phyloP scores from a whole-genome alignment of 441 rosid genomes.

The Populus hybrid region DNA sequence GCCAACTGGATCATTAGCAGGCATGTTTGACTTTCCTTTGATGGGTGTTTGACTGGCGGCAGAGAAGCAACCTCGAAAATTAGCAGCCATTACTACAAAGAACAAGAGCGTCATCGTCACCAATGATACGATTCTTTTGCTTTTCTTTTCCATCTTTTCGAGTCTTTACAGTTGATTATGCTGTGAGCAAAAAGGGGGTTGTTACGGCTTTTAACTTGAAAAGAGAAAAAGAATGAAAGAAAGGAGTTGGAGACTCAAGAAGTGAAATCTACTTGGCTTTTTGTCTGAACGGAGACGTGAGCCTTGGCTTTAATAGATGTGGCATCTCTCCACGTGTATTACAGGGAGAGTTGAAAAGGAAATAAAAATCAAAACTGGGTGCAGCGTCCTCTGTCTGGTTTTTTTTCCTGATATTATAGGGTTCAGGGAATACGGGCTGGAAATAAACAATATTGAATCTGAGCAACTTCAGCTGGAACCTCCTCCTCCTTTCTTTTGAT shows the following conservation, averaged over 20 bases:
- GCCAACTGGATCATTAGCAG: conserved; percentile 21
- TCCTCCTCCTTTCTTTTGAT: neutral
- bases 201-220: neutral
- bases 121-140: neutral
- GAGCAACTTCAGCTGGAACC: neutral
- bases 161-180: neutral
- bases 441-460: neutral
- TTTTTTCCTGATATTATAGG: neutral
- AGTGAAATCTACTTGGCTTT: neutral
- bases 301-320: neutral
- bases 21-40: neutral
- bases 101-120: neutral
- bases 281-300: neutral
- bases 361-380: neutral
- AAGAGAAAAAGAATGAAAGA: neutral
- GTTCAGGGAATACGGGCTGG: neutral
- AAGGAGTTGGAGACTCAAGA: neutral
- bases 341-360: no score
- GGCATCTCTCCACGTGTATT: neutral
- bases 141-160: conserved; percentile 12
- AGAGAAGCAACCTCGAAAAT: conserved; percentile 25
- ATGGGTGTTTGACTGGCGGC: conserved; percentile 25
- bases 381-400: neutral
- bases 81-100: conserved; percentile 12
- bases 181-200: neutral